Conservation (phyloP, 768 basidiomycete genomes). For the Boletales sp. region DNA sequence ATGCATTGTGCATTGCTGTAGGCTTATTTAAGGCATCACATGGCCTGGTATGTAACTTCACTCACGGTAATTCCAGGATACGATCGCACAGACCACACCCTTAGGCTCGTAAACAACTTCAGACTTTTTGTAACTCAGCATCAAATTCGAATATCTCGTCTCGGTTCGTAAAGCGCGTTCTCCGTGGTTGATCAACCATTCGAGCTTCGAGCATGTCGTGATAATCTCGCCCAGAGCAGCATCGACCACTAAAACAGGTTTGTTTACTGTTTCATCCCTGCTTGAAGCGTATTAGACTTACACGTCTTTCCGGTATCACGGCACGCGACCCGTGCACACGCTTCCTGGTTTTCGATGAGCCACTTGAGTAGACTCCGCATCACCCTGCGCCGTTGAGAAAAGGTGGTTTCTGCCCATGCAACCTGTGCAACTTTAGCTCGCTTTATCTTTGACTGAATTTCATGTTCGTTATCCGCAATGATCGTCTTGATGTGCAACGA, state of each 20-base stretch:
- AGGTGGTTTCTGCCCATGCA: conserved; percentile 72
- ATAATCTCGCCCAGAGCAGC: conserved; percentile 93
- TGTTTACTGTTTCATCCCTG: background rate
- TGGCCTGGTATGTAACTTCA: background rate
- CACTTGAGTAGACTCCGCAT: conserved; percentile 86
- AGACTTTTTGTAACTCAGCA: conserved; percentile 74
- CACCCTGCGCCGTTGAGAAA: conserved; percentile 76
- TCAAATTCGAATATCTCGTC: conserved; percentile 58
- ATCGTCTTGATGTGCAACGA: conserved; percentile 76
- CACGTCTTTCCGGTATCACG: conserved; percentile 95
- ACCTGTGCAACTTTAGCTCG: conserved; percentile 64
- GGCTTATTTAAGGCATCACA: background rate
- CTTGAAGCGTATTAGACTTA: conserved; percentile 36
- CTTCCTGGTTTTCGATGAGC: conserved; percentile 88
- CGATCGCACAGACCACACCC: conserved; percentile 88
- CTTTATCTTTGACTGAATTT: conserved; percentile 72
- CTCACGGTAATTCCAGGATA: conserved; percentile 94
- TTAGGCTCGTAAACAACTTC: conserved; percentile 86
- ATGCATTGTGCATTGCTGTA: conserved; percentile 86
- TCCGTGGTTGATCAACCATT: conserved; percentile 87
- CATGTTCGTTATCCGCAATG: conserved; percentile 66
- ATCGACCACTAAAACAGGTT: conserved; percentile 66
- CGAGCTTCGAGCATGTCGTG: conserved; percentile 91
- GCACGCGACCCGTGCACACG: conserved; percentile 82
- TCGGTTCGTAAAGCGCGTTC: conserved; percentile 75